phyloP scores from a whole-genome alignment of 306 rosid genomes.

The Glycine tomentella region DNA sequence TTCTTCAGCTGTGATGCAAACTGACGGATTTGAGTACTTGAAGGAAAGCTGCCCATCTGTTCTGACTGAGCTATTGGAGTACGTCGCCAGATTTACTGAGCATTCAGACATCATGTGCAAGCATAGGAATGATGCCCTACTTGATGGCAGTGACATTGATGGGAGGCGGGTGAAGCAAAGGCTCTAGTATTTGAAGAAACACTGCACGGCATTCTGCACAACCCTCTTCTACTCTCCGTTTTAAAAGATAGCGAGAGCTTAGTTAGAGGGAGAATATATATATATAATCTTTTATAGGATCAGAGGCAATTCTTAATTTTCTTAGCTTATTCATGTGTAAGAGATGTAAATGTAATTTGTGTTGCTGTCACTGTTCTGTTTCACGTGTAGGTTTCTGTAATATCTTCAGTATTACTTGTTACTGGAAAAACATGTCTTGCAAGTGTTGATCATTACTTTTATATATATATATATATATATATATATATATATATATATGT shows the following conservation, averaged over 20 bases:
- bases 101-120: conserved; percentile 65
- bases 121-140: conserved; percentile 69
- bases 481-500: no score
- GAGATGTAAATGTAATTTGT: conserved; percentile 62
- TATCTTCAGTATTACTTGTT: conserved; percentile 26
- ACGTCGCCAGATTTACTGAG: conserved; percentile 83
- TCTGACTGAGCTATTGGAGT: conserved; percentile 84
- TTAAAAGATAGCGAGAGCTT: conserved; percentile 39
- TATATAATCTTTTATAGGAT: conserved; percentile 45
- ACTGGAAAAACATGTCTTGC: conserved; percentile 37
- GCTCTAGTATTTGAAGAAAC: conserved; percentile 54
- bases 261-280: conserved; percentile 49
- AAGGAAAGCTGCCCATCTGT: conserved; percentile 90
- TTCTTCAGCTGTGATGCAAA: conserved; percentile 83
- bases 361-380: conserved; percentile 41
- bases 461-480: no score
- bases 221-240: conserved; percentile 42
- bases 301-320: conserved; percentile 47
- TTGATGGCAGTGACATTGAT: conserved; percentile 83
- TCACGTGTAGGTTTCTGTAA: conserved; percentile 46
- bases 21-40: conserved; percentile 90
- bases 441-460: conserved; percentile 21
- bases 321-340: conserved; percentile 51
- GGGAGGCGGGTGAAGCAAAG: conserved; percentile 97
- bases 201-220: conserved; percentile 37